A percentile compares a stretch with the other conserved stretches of the same genome.
Conservation (phyloP, 140 eudicot genomes). For the Flaveria floridana region DNA sequence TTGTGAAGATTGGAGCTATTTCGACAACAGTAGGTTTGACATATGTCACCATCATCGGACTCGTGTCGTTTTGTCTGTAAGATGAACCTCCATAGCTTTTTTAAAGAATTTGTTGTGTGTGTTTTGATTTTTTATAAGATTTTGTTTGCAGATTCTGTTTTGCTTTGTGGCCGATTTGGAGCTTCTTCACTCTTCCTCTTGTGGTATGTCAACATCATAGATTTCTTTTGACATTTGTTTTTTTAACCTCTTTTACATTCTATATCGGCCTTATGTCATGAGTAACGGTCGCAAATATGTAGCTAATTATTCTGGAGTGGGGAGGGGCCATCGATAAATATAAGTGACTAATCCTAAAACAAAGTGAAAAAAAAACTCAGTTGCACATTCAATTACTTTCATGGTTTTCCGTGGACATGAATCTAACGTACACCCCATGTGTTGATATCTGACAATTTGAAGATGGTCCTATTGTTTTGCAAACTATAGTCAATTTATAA, state of each 20-base stretch:
- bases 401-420: too few species aligned
- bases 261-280: too few species aligned
- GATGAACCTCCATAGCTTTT: slow-evolving; percentile 11
- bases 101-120: not conserved
- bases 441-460: too few species aligned
- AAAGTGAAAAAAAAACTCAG: too few species aligned
- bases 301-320: too few species aligned
- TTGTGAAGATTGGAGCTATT: slow-evolving; percentile 65
- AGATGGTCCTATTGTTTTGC: too few species aligned
- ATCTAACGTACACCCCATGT: too few species aligned
- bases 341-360: too few species aligned
- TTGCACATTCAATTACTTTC: too few species aligned
- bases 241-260: not conserved
- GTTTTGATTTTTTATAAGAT: not conserved
- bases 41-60: slow-evolving; percentile 56
- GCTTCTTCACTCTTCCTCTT: slow-evolving; percentile 85
- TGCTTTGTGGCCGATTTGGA: slow-evolving; percentile 92
- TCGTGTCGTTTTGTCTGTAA: slow-evolving; percentile 74
- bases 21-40: slow-evolving; percentile 68
- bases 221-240: not conserved
- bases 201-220: slow-evolving; percentile 45
- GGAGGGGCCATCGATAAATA: too few species aligned
- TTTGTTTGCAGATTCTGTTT: slow-evolving; percentile 56
- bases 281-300: too few species aligned
- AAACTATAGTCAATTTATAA: too few species aligned